These are phyloP conservation scores for Aureobasidium mangrovei DNA, from an alignment of 2,329 filamentous ascomycete genomes.

Conservation along the genomic window DNA sequence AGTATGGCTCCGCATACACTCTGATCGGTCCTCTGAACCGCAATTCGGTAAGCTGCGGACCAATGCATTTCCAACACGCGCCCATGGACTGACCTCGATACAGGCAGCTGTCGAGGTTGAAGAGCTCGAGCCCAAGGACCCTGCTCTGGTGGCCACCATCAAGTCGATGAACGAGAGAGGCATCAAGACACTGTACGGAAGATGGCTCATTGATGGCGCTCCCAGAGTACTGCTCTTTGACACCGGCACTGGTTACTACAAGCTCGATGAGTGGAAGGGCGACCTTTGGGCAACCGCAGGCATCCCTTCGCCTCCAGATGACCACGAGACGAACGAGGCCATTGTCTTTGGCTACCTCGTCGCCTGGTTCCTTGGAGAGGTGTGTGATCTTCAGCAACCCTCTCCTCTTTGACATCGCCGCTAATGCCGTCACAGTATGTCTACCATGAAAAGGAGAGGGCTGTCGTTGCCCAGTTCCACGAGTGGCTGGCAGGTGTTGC, in stretches of 20 bases:
- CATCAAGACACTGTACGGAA: constrained; percentile 81
- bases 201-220: constrained; percentile 96
- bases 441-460: constrained; percentile 80
- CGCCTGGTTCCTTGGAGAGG: constrained; percentile 97
- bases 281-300: constrained; percentile 89
- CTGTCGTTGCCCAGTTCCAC: constrained; percentile 96
- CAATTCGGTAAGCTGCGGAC: constrained; percentile 57
- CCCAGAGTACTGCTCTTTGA: constrained; percentile 91
- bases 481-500: constrained; percentile 96
- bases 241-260: constrained; percentile 84
- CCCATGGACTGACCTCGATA: constrained; percentile 15
- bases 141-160: constrained; percentile 72
- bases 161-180: constrained; percentile 88
- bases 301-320: constrained; percentile 85
- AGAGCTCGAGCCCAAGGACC: constrained; percentile 74
- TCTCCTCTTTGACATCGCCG: background rate
- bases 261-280: constrained; percentile 91
- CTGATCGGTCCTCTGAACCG: constrained; percentile 91
- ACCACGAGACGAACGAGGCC: constrained; percentile 93
- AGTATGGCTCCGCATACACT: constrained; percentile 97
- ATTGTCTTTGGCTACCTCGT: constrained; percentile 97
- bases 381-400: constrained; percentile 35
- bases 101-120: constrained; percentile 97
- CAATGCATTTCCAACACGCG: constrained; percentile 7
- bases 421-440: constrained; percentile 58